A percentile compares a stretch with the other conserved stretches of the same genome.
Evolutionary conservation across 148 eudicot species (phyloP).

Genomic region (Vaccinium myrtillus): DNA sequence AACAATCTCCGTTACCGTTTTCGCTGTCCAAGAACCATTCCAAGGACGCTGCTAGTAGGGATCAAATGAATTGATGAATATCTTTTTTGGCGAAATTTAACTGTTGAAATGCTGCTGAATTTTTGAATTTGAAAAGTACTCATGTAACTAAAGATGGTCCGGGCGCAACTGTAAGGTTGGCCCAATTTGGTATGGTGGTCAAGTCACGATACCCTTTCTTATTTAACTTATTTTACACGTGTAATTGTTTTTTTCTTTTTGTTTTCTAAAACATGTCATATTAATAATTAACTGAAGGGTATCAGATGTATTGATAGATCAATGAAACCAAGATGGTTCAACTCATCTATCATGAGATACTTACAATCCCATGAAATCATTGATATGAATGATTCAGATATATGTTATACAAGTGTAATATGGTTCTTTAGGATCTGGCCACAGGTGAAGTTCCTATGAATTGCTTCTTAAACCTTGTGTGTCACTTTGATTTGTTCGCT

Average conservation of each 20-base stretch:
- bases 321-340: conserved; percentile 4
- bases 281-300: background rate
- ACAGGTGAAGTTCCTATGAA: too few relatives aligned
- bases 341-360: background rate
- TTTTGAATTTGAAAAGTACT: background rate
- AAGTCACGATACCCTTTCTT: background rate
- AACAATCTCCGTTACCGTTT: conserved; percentile 38
- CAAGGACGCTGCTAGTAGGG: conserved; percentile 13
- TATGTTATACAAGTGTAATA: background rate
- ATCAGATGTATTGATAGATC: background rate
- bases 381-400: background rate
- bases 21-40: conserved; percentile 35
- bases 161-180: background rate
- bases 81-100: background rate
- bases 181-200: background rate
- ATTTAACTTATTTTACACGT: background rate
- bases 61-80: conserved; percentile 19
- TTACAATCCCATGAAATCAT: background rate
- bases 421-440: too few relatives aligned
- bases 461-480: too few relatives aligned
- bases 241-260: background rate
- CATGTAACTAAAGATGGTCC: background rate
- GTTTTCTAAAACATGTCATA: background rate
- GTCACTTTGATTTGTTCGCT: too few relatives aligned
- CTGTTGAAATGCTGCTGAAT: background rate